These are phyloP conservation scores for Cicer pinnatifidum DNA, from an alignment of 306 rosid genomes.

Conservation along the genomic window DNA sequence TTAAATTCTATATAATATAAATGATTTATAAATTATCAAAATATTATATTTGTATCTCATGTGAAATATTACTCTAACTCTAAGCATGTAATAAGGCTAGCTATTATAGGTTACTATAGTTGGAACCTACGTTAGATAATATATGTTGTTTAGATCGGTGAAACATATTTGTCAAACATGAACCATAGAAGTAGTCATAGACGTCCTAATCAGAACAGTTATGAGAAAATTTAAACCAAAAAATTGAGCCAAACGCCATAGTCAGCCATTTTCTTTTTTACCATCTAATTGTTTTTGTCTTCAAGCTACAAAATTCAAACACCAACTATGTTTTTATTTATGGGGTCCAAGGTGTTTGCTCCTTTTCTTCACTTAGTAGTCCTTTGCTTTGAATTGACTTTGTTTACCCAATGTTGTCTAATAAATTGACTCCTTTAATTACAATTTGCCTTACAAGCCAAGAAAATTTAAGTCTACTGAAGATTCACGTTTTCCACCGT, in stretches of 20 bases:
- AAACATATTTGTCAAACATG: slow-evolving; percentile 39
- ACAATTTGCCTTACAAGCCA: slow-evolving; percentile 45
- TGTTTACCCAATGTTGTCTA: slow-evolving; percentile 27
- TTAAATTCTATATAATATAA: no score
- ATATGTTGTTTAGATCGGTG: slow-evolving; percentile 16
- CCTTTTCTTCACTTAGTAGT: not conserved
- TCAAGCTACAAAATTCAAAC: slow-evolving; percentile 37
- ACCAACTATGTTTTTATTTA: not conserved
- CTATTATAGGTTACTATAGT: not conserved
- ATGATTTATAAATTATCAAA: no score
- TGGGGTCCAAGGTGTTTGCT: slow-evolving; percentile 21
- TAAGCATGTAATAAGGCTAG: not conserved
- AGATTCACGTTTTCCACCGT: slow-evolving; percentile 20
- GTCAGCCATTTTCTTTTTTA: slow-evolving; percentile 24
- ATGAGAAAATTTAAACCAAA: not conserved
- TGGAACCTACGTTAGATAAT: not conserved
- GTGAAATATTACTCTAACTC: no score
- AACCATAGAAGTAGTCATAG: slow-evolving; percentile 11
- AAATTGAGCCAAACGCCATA: slow-evolving; percentile 9
- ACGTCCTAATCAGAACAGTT: not conserved
- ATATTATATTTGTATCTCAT: no score
- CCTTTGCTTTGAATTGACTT: slow-evolving; percentile 36
- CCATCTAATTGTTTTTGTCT: slow-evolving; percentile 33
- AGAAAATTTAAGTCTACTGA: slow-evolving; percentile 33
- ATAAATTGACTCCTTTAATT: slow-evolving; percentile 35